A percentile compares a stretch with the other conserved stretches of the same genome.
Evolutionary conservation across 1,284 basidiomycete species (phyloP).

Genomic region (Spongiforma sp.): DNA sequence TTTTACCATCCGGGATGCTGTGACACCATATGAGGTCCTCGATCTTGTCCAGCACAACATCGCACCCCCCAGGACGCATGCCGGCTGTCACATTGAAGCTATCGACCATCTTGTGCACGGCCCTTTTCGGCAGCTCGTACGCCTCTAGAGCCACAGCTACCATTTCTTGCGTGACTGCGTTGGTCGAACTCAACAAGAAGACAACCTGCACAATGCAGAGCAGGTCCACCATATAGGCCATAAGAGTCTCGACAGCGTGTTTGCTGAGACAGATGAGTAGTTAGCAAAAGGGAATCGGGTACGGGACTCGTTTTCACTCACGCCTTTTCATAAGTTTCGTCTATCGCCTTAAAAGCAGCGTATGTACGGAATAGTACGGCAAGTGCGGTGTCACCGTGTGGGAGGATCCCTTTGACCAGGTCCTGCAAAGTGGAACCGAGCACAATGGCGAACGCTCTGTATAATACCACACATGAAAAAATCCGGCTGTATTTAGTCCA

Average conservation of each 20-base stretch:
- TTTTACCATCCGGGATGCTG: not conserved
- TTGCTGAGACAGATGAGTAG: constrained; percentile 3
- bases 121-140: not conserved
- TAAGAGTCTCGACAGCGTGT: not conserved
- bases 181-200: not conserved
- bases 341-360: no score
- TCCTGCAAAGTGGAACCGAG: no score
- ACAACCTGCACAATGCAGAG: not conserved
- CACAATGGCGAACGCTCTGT: no score
- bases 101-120: not conserved
- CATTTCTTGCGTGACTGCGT: not conserved
- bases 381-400: no score
- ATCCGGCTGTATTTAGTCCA: no score
- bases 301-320: constrained; percentile 5
- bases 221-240: not conserved
- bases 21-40: not conserved
- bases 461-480: no score
- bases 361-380: no score
- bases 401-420: no score
- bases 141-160: not conserved
- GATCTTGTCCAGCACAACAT: not conserved
- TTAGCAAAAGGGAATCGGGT: not conserved
- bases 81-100: not conserved
- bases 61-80: not conserved
- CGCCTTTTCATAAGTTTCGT: constrained; percentile 8